Conservation (phyloP, 2,329 filamentous ascomycete genomes). For the Penicillium glabrum region DNA sequence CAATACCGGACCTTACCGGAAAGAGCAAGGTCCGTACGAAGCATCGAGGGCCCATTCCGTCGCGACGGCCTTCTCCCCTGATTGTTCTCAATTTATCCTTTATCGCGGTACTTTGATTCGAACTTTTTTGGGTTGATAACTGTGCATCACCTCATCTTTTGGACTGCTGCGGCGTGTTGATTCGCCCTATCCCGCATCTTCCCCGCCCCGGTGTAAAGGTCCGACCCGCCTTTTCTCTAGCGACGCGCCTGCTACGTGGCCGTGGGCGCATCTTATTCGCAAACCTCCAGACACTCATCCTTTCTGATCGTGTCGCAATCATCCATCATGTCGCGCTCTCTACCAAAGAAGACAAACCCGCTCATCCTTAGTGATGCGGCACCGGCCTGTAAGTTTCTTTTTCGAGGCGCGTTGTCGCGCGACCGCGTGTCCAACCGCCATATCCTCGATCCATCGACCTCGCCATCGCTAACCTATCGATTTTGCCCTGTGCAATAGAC, state of each 20-base stretch:
- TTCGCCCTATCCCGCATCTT: not conserved
- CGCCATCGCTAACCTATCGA: slow-evolving; percentile 14
- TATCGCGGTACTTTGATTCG: slow-evolving; percentile 4
- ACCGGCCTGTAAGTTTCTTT: slow-evolving; percentile 44
- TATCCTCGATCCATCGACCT: slow-evolving; percentile 1
- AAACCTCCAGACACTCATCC: slow-evolving; percentile 6
- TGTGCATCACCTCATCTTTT: not conserved
- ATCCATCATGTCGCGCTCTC: slow-evolving; percentile 42
- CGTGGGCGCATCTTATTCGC: slow-evolving; percentile 33
- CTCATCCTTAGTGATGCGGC: slow-evolving; percentile 44
- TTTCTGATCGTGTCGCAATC: slow-evolving; percentile 7
- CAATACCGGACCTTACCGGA: slow-evolving; percentile 24
- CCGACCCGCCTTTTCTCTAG: slow-evolving; percentile 11
- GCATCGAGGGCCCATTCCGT: slow-evolving; percentile 5
- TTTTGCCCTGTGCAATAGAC: slow-evolving; percentile 49
- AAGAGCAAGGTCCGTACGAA: slow-evolving; percentile 19
- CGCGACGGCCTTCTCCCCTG: slow-evolving; percentile 25
- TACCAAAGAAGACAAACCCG: slow-evolving; percentile 49
- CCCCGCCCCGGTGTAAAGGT: slow-evolving; percentile 21
- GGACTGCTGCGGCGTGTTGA: not conserved
- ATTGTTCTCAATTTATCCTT: slow-evolving; percentile 17
- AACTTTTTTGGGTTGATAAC: not conserved
- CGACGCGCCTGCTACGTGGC: slow-evolving; percentile 49
- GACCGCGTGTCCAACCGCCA: slow-evolving; percentile 5
- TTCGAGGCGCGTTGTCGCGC: slow-evolving; percentile 17